Percentiles rank a stretch among this genome's conserved stretches.
Evolutionary conservation across 2,329 filamentous ascomycete species (phyloP).

Genomic region (Monosporascus sp.): DNA sequence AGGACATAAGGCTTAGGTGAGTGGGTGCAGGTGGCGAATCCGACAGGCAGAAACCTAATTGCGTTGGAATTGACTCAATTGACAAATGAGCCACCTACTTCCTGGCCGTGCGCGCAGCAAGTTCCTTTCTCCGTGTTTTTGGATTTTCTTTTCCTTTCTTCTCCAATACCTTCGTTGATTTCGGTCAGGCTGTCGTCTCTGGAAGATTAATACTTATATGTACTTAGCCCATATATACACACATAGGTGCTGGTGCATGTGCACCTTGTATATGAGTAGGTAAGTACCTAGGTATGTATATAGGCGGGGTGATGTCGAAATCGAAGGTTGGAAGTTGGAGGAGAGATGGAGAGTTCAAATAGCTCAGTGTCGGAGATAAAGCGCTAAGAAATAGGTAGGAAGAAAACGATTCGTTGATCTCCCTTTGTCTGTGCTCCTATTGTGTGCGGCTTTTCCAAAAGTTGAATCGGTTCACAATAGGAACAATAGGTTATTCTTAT

Average conservation of each 20-base stretch:
- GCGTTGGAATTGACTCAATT: constrained; percentile 19
- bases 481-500: not conserved
- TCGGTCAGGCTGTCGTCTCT: not conserved
- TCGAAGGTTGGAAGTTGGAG: not conserved
- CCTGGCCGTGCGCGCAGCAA: too few species aligned
- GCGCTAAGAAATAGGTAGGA: not conserved
- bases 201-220: not conserved
- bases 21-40: constrained; percentile 17
- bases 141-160: too few species aligned
- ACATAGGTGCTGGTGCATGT: not conserved
- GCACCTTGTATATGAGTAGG: not conserved
- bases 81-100: constrained; percentile 2
- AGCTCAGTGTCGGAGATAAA: not conserved
- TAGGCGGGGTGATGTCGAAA: not conserved
- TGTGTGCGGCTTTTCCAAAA: not conserved
- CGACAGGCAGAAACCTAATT: constrained; percentile 17
- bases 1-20: constrained; percentile 4
- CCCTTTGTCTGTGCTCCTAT: not conserved
- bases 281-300: not conserved
- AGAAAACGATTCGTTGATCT: too few species aligned
- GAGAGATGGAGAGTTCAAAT: not conserved
- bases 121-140: too few species aligned
- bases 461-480: not conserved
- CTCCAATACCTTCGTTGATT: not conserved
- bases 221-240: not conserved